phyloP scores from a whole-genome alignment of 2,329 filamentous ascomycete genomes.

The Fusarium sambucinum region DNA sequence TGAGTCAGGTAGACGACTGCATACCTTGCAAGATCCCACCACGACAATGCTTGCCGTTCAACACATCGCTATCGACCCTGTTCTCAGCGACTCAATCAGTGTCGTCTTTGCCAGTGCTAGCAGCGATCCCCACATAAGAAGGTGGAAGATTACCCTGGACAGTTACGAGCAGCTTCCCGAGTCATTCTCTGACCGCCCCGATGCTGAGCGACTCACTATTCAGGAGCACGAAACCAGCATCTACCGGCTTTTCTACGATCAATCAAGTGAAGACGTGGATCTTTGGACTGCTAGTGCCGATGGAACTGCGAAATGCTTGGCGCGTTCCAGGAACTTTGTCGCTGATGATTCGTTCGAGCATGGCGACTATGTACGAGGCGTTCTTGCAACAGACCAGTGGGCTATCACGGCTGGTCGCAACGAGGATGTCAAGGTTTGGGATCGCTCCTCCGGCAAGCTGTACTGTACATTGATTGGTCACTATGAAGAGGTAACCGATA shows the following conservation, averaged over 20 bases:
- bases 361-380: constrained; percentile 89
- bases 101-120: constrained; percentile 81
- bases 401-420: constrained; percentile 90
- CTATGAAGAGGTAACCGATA: constrained; percentile 90
- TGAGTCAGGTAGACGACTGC: constrained; percentile 73
- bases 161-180: constrained; percentile 67
- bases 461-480: constrained; percentile 83
- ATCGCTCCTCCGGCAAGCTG: constrained; percentile 77
- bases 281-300: constrained; percentile 96
- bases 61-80: constrained; percentile 80
- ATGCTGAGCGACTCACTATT: constrained; percentile 65
- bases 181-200: constrained; percentile 56
- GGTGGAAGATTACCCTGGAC: constrained; percentile 73
- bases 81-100: constrained; percentile 62
- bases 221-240: constrained; percentile 91
- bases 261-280: constrained; percentile 71
- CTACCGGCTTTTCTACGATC: constrained; percentile 81
- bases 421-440: constrained; percentile 93
- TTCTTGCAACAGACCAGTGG: constrained; percentile 81
- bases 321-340: constrained; percentile 75
- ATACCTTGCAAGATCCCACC: constrained; percentile 81
- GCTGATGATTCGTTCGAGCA: constrained; percentile 80
- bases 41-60: constrained; percentile 82
- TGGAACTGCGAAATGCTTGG: constrained; percentile 84
- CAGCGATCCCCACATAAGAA: constrained; percentile 82